Conservation (phyloP, 1,284 basidiomycete species). For the Rhodotorula sp. region DNA sequence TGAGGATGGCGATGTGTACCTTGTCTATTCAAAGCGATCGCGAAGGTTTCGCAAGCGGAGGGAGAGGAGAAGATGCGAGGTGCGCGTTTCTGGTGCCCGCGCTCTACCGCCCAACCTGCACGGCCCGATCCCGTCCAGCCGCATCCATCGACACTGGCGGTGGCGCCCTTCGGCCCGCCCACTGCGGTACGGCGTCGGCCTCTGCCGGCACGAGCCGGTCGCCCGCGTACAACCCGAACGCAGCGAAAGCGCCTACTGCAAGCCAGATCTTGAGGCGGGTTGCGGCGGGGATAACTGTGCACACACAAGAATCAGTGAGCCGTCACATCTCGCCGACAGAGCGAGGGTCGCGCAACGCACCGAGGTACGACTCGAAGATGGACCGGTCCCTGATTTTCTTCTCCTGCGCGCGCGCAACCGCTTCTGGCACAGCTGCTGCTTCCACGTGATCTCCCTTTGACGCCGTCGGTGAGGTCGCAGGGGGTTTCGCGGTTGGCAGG, state of each 20-base stretch:
- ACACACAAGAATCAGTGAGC: not conserved
- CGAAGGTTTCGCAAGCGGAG: too few relatives aligned
- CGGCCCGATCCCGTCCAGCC: too few relatives aligned
- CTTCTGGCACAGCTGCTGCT: constrained; percentile 17
- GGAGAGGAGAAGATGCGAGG: too few relatives aligned
- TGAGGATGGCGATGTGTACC: too few relatives aligned
- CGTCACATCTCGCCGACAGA: too few relatives aligned
- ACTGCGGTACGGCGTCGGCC: constrained; percentile 2
- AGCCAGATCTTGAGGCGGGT: constrained; percentile 33
- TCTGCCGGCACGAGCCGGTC: constrained; percentile 33
- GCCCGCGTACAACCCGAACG: constrained; percentile 34
- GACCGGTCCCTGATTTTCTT: constrained; percentile 32
- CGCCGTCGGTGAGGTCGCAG: not conserved
- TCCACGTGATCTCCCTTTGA: not conserved
- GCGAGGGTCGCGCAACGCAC: constrained; percentile 9
- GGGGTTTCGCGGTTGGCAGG: not conserved
- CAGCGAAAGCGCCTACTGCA: constrained; percentile 17
- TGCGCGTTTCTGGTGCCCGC: too few relatives aligned
- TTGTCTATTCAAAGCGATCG: too few relatives aligned
- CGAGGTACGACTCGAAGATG: constrained; percentile 40
- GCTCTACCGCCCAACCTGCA: too few relatives aligned
- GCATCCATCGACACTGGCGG: too few relatives aligned
- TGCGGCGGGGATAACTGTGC: constrained; percentile 27
- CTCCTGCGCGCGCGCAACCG: constrained; percentile 24
- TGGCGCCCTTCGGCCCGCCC: too few relatives aligned